These are phyloP conservation scores for Aspergillus sclerotiicarbonarius DNA, from an alignment of 495 filamentous ascomycete genomes.

Conservation along the genomic window DNA sequence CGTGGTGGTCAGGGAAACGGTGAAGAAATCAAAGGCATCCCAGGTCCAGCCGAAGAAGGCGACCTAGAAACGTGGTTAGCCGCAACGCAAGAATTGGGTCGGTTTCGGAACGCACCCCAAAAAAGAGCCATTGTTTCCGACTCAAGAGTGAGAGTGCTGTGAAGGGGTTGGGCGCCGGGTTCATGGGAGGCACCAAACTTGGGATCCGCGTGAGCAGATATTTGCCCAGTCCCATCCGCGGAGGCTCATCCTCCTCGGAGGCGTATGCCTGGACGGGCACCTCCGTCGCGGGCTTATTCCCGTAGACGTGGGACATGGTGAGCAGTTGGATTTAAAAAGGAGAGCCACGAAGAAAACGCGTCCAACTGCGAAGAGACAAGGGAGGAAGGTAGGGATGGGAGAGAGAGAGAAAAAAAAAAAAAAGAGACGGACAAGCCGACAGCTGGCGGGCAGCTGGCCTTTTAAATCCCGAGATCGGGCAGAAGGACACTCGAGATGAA, in stretches of 20 bases:
- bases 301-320: slow-evolving; percentile 14
- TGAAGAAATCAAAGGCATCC: slow-evolving; percentile 93
- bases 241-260: slow-evolving; percentile 28
- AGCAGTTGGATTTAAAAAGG: background rate
- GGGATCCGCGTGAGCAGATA: slow-evolving; percentile 72
- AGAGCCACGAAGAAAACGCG: background rate
- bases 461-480: slow-evolving; percentile 1
- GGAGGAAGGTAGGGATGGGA: background rate
- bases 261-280: background rate
- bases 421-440: background rate
- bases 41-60: slow-evolving; percentile 75
- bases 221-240: slow-evolving; percentile 52
- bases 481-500: background rate
- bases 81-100: background rate
- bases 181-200: slow-evolving; percentile 73
- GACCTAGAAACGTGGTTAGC: slow-evolving; percentile 31
- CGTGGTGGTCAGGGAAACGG: slow-evolving; percentile 71
- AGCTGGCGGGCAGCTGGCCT: background rate
- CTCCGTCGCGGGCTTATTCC: slow-evolving; percentile 3
- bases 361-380: background rate
- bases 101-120: slow-evolving; percentile 44
- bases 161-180: slow-evolving; percentile 77
- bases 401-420: background rate
- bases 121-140: slow-evolving; percentile 81
- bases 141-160: slow-evolving; percentile 66